Evolutionary conservation across 495 filamentous ascomycete species (phyloP), one percentile per base, ranked within the genome.

Genomic region (Podospora didyma): DNA sequence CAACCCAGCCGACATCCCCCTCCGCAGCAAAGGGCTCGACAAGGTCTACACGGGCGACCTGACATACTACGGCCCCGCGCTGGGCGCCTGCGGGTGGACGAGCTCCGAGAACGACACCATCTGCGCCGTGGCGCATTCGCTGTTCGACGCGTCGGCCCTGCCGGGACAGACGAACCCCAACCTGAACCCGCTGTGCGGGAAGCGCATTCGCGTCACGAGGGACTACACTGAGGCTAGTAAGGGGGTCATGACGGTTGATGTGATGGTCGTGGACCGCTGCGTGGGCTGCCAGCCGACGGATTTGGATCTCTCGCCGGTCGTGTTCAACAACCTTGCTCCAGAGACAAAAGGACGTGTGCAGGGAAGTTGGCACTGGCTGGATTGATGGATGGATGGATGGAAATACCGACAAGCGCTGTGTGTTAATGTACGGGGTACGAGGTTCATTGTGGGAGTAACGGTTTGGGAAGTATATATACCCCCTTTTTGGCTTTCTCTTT

Each of bases 211-310:
- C 48, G 73, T 87, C 6, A 71, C 68, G 44, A 67, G 84, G 24
- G 71, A 77, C 28, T 50, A 51, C 19, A 61, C 57, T 22, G 78
- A 75, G n/a, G 66, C 66, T 21, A 58, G 56, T 3, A 68, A 62
- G 7, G 68, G 63, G 19, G 61, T 69, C 31, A 62, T 63, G 12
- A 83, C 77, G 37, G 74, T 89, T 0, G 85, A 87, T 65, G 81
- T 91, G 4, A 84, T 68, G 41, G 84, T 95, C 0, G 87, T 90
- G 14, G 90, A 94, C 74, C 73, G 89, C 31, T 93, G 90, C 72
- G 77, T 63, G 14, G 86, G 83, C 0, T 92, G 90, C 64, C 57
- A 70, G 39, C 71, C 78, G 14, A 74, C 73, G 4, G 89, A 92
- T 73, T 53, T 93, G 11, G 89, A 92, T 74, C 75, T 89, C 19